Conservation (phyloP, 2,329 filamentous ascomycete species). For the Hypocreales sp. region DNA sequence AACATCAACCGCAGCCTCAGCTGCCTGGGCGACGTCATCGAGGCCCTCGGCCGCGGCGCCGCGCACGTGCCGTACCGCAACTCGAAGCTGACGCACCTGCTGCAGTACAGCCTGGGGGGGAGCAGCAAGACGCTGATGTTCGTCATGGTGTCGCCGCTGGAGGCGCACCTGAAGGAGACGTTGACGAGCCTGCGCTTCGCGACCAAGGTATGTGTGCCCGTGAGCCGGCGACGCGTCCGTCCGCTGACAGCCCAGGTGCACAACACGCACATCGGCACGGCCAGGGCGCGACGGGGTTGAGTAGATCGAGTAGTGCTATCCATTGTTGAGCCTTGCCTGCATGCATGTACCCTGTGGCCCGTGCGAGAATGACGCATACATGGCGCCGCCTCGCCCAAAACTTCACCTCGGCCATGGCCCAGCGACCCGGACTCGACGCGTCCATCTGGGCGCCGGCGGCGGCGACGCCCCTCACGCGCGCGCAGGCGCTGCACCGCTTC, state of each 20-base stretch:
- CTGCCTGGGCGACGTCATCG: slow-evolving; percentile 87
- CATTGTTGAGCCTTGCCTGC: no score
- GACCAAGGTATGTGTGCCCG: slow-evolving; percentile 52
- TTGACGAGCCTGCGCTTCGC: slow-evolving; percentile 92
- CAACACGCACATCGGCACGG: slow-evolving; percentile 85
- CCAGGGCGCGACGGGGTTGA: no score
- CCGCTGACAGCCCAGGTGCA: slow-evolving; percentile 38
- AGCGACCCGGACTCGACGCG: slow-evolving; percentile 3
- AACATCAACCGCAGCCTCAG: slow-evolving; percentile 94
- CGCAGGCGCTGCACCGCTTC: slow-evolving; percentile 37
- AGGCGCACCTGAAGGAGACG: slow-evolving; percentile 83
- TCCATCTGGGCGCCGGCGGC: slow-evolving; percentile 4
- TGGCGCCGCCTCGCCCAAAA: no score
- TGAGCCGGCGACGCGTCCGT: not conserved
- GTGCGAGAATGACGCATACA: not conserved
- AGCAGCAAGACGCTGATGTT: slow-evolving; percentile 99
- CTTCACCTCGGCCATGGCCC: no score
- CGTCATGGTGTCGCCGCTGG: slow-evolving; percentile 89
- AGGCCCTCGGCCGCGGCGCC: slow-evolving; percentile 72
- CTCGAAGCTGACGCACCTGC: slow-evolving; percentile 87
- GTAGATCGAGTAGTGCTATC: no score
- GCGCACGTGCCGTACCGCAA: slow-evolving; percentile 87
- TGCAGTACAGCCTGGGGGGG: slow-evolving; percentile 88
- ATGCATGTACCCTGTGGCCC: no score
- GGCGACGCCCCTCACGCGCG: slow-evolving; percentile 1